Base-by-base conservation (phyloP, 176 grass and related monocot genomes). In the Oryza meyeriana region DNA sequence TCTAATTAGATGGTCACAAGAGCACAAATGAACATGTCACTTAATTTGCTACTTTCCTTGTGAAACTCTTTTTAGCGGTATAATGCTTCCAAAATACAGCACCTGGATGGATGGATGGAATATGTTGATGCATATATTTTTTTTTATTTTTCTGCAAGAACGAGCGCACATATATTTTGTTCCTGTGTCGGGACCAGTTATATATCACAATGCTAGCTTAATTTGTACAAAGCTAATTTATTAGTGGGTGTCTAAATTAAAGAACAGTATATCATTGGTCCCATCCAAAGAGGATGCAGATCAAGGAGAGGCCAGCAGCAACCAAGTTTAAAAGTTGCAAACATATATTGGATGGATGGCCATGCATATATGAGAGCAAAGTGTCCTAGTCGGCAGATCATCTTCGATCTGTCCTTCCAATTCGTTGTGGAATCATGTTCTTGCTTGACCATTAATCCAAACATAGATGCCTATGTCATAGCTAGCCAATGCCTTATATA, bases 361-460 rank as follows among this genome's bases (percentile, higher is more conserved):
- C 70, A 48, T 55, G 50, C 50, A 55, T n/a, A 55, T 5, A 55
- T 52, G 22, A 29, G 22, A 63, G 12, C 28, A 10, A 10, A 82
- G 71, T 29, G 28, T 74, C 45, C 42, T 45, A 18, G 58, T 65
- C 28, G 13, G 38, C 22, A 36, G 12, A 63, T 13, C 8, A 69
- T 57, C 66, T 71, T 61, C 6, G 67, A 57, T 57, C 52, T 57
- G 52, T 57, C 47, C 47, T 42, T 32, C 31, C 79, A 44, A 82
- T 28, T 28, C 50, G 65, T 65, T 47, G 4, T 66, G 41, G 81
- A 83, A 83, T 83, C 71, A 75, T 75, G 81, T 83, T 79, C 83
- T 71, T 63, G 22, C 64, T 63, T 85, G 64, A 71, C 34, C 16
- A 42, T 34, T 29, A 26, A 71, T 69, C n/a, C 69, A 72, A 72